Evolutionary conservation across 495 filamentous ascomycete genomes (phyloP).

Genomic region (Neurospora hispaniola): DNA sequence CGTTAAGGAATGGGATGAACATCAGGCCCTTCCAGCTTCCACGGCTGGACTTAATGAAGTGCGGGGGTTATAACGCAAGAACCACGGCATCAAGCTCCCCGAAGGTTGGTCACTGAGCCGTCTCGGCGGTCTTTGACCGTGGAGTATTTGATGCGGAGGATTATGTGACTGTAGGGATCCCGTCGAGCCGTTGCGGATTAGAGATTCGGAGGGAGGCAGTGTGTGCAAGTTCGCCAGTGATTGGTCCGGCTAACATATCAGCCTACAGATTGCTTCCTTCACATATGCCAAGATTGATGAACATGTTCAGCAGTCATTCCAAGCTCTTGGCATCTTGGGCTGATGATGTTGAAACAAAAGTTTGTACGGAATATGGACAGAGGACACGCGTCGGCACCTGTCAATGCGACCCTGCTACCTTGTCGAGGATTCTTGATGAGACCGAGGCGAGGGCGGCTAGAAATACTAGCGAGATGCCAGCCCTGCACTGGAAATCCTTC

Average conservation of each 20-base stretch:
- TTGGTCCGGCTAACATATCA: not conserved
- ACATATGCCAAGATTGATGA: not conserved
- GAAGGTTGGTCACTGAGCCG: constrained; percentile 8
- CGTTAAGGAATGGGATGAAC: not conserved
- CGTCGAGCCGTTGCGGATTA: not conserved
- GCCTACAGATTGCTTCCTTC: not conserved
- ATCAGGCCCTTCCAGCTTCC: not conserved
- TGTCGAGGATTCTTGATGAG: not conserved
- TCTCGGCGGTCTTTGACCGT: constrained; percentile 3
- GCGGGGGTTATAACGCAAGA: constrained; percentile 7
- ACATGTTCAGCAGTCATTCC: not conserved
- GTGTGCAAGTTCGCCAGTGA: not conserved
- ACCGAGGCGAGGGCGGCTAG: not conserved
- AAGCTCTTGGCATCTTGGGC: not conserved
- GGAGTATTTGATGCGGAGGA: not conserved
- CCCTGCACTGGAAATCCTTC: not conserved
- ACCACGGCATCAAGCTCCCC: constrained; percentile 11
- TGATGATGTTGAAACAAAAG: not conserved
- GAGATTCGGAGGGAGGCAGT: not conserved
- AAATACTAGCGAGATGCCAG: not conserved
- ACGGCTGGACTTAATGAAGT: not conserved
- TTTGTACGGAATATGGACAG: not conserved
- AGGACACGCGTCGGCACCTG: not conserved
- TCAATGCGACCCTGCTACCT: not conserved
- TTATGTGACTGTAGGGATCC: not conserved